Evolutionary conservation across 306 rosid genomes (phyloP), one percentile per base, ranked within the genome.

Genomic region (Sicyos edulis): DNA sequence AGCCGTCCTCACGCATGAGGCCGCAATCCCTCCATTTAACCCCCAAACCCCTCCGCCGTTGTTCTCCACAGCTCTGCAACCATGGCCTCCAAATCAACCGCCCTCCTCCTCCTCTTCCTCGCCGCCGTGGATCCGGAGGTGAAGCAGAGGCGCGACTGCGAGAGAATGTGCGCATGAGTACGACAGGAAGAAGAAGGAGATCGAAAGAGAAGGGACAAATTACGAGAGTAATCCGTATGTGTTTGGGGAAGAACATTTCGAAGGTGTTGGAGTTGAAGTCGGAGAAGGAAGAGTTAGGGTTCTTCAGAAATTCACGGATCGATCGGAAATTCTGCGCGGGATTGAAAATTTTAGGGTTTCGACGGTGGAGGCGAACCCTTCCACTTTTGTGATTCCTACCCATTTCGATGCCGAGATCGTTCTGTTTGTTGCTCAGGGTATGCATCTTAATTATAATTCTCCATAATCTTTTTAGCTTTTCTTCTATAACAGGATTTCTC

Each of bases 321-420:
- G 73, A 42, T 88, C 89, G 0, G 63, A 82, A 21, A 81, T 89
- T 24, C 86, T 92, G 16, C 76, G 70, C 4, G 89, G 91, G 42
- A 74, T 92, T 54, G 76, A 81, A 81, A 88, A 89, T 54, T 82
- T 51, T 52, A 81, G 89, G 20, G 65, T 92, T 50, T 84, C 80
- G 14, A 55, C 77, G 70, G 70, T 88, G 26, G 83, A 81, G 79
- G 86, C 89, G 6, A 77, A 75, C 3, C 83, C 77, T 37, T 74
- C 26, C 7, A 63, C 91, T 8, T 92, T 89, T 64, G 54, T 85
- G 0, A 20, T 85, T 32, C 96, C 95, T 4, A 50, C 51, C 20
- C 92, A 89, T 80, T 74, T 78, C 22, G 91, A 89, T 66, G 85
- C 92, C 7, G 92, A 92, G 6, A 24, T 15, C 8, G 37, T 92